Evolutionary conservation across 495 filamentous ascomycete genomes (phyloP).

Genomic region (Glutinoglossum americanum): DNA sequence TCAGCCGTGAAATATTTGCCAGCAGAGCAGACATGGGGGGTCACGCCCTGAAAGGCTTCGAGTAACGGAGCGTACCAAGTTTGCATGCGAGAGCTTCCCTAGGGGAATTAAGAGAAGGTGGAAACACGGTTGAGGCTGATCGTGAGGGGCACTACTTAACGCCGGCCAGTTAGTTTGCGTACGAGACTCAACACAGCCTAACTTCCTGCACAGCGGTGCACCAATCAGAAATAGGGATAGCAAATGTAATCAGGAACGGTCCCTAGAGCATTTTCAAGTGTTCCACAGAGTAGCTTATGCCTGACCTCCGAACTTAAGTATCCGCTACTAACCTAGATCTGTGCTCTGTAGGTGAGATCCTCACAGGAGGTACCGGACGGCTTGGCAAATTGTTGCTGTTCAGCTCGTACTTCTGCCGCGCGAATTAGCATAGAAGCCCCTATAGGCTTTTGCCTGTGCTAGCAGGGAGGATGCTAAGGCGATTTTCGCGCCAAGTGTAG

Average conservation of each 20-base stretch:
- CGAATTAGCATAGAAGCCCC: constrained; percentile 3
- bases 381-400: constrained; percentile 3
- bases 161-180: neutral
- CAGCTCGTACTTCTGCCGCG: neutral
- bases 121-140: constrained; percentile 1
- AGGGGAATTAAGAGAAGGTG: constrained; percentile 1
- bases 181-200: constrained; percentile 1
- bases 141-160: neutral
- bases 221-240: constrained; percentile 1
- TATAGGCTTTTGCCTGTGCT: neutral
- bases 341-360: constrained; percentile 1
- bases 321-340: constrained; percentile 2
- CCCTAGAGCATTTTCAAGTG: too few species aligned
- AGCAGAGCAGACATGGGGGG: constrained; percentile 25
- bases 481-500: too few species aligned
- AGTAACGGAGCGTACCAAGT: neutral
- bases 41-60: neutral
- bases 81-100: neutral
- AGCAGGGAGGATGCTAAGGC: neutral
- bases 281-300: too few species aligned
- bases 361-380: neutral
- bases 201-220: neutral
- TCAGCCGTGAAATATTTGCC: constrained; percentile 22
- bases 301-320: constrained; percentile 1
- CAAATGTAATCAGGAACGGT: too few species aligned